Base-by-base conservation (phyloP, 495 filamentous ascomycete species). In the Talaromyces nanjingensis region DNA sequence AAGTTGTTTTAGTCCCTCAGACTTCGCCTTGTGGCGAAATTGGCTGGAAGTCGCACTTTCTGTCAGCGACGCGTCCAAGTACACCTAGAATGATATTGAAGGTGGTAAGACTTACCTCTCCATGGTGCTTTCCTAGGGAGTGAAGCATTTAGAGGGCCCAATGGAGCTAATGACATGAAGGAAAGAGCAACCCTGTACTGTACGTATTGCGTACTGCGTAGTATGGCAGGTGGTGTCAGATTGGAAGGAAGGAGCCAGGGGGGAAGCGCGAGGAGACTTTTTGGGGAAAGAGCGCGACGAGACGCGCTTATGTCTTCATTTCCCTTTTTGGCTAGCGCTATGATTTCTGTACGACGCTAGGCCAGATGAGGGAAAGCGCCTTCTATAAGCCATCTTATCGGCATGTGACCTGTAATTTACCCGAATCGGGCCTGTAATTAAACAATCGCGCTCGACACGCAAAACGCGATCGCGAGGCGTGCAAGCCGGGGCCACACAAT, bases 391-490 rank as follows among this genome's bases (percentile, higher is more conserved):
- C 0, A 4, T 34, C 56, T 37, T 37, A 59, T 37, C 29, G 29
- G 4, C 56, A 59, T 5, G 56, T 59, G 56, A 59, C n/a, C 16
- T 37, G 56, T 59, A 59, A 59, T 33, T 33, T 59, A 59, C 56
- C 56, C 29, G 27, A 37, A 59, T 59, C 12, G 31, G 56, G 31
- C 56, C 34, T 31, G 56, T 59, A 59, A 59, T 59, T 59, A 59
- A 58, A 59, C 53, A 56, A 56, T 56, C 53, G 56, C 56, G 56
- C 56, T 31, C 27, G 31, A 37, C 56, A 59, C 56, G 56, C 56
- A 59, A 59, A 59, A 59, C 56, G 56, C 56, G 56, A 58, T 33
- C 25, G 27, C 56, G 56, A 59, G 18, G 31, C 31, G 31, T 33
- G 8, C 56, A n/a, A 20, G 27, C 27, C 22, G 27, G 18, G 24